These are phyloP conservation scores for Spizellomyces sp. DNA, from an alignment of 192 early-diverging fungal species.

Conservation along the genomic window DNA sequence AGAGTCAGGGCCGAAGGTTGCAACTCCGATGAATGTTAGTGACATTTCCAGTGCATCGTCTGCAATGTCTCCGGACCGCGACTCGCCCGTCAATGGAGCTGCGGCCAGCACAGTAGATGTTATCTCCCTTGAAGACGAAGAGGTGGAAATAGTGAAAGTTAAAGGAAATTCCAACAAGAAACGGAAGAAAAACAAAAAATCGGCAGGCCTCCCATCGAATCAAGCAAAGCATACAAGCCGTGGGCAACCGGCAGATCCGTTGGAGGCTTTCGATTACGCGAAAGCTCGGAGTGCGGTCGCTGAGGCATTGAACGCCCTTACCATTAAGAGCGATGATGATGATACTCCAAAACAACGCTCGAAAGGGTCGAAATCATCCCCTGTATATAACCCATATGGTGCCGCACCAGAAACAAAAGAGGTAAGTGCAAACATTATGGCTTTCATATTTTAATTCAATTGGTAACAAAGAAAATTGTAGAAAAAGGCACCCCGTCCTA, in stretches of 20 bases:
- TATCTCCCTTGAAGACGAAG: constrained; percentile 19
- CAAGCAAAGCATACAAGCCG: background rate
- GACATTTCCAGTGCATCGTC: background rate
- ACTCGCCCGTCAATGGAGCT: constrained; percentile 1
- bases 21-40: background rate
- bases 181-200: background rate
- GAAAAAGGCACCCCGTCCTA: constrained; percentile 14
- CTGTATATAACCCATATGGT: too few species aligned
- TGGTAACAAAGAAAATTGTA: background rate
- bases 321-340: constrained; percentile 13
- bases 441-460: background rate
- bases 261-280: background rate
- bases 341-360: background rate
- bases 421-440: background rate
- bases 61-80: background rate
- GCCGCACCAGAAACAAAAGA: too few species aligned
- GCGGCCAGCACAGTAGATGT: background rate
- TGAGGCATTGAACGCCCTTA: background rate
- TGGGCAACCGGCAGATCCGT: background rate
- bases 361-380: too few species aligned
- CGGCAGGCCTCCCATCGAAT: background rate
- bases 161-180: constrained; percentile 8
- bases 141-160: constrained; percentile 15
- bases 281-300: background rate
- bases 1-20: background rate